Base-by-base conservation (phyloP, 225 moss, liverwort and hornwort genomes). In the Lunularia cruciata region DNA sequence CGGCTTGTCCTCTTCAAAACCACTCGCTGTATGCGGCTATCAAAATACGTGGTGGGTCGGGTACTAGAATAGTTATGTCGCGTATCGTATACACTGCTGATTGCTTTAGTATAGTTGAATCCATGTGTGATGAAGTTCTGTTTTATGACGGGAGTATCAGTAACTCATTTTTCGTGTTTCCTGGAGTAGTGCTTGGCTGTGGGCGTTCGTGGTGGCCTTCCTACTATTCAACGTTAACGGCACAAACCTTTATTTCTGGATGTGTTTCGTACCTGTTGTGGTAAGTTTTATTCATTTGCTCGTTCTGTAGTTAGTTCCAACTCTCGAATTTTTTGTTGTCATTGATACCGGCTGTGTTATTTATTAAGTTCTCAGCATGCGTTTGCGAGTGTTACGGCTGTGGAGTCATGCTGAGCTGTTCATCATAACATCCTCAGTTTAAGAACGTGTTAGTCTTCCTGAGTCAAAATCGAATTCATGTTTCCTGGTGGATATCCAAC, bases 221-320 rank as follows among this genome's bases (percentile, higher is more conserved):
- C 15, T 84, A 57, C 65, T 84, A 8, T 78, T 84, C 62, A 84
- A 84, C 43, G 35, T 78, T 1, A 13, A 46, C n/a, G 78, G 78
- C 38, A 13, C 75, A 13, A 75, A 78, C 37, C 71, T 85, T 8
- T 78, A 73, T 69, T 85, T 85, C 47, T 81, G 72, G 69, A 35
- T 78, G 36, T 72, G 75, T 42, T 30, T 85, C n/a, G 19, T 81
- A 30, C 84, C 84, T 47, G 68, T 47, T 14, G 62, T 76, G 74
- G 83, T 84, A 77, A 6, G 80, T 54, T 13, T 46, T 2, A 18
- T 37, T 40, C 13, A 40, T 40, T 40, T 40, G 8, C 18, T 20
- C 22, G 10, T 37, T 10, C 0, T 64, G 5, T 19, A 38, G 8
- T 40, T 39, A n/a, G 4, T 20, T 19, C 10, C 42, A 23, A 20